Evolutionary conservation across 2,329 filamentous ascomycete genomes (phyloP), one percentile per base, ranked within the genome.

Genomic region (Triangularia verruculosa): DNA sequence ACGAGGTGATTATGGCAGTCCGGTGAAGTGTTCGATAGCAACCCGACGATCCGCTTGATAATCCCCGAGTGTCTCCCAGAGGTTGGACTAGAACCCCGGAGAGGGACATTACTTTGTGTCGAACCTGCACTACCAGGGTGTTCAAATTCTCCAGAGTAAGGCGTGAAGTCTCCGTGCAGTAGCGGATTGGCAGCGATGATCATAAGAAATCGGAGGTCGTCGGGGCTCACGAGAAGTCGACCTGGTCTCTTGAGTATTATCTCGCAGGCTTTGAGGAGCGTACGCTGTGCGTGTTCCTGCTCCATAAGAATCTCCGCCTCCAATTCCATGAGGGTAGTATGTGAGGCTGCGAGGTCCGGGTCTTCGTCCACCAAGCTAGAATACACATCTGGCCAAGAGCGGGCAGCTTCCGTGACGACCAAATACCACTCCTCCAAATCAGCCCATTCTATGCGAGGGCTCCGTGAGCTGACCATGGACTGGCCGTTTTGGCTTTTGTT

Each of bases 141-240:
- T 27, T 79, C 74, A 4, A 79, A 73, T 1, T 77, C 66, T 11
- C 83, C 82, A 0, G 69, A 65, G 61, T 81, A 84, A 4, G 71
- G 69, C 28, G 73, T 75, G 27, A 74, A 74, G 2, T 76, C 75
- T 0, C 79, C 71, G 66, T 89, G 84, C 8, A 97, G 75, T 2
- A 94, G 79, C 4, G 93, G 93, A 73, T 96, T 97, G 17, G 86
- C 86, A 39, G 95, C 75, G 24, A 96, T 79, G 30, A 97, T 87
- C 15, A 97, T 79, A 17, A 97, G 78, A 73, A 94, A 95, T 5
- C 93, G 84, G 43, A 90, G 79, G 69, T 96, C 87, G 65, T 88
- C 84, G 0, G 90, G 86, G 25, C 86, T 84, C 56, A 81, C 83
- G 58, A 97, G 74, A 5, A 85, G 85, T 30, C 88, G 84, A 1